Evolutionary conservation across 495 filamentous ascomycete species (phyloP).

Genomic region (Aspergillus mulundensis): DNA sequence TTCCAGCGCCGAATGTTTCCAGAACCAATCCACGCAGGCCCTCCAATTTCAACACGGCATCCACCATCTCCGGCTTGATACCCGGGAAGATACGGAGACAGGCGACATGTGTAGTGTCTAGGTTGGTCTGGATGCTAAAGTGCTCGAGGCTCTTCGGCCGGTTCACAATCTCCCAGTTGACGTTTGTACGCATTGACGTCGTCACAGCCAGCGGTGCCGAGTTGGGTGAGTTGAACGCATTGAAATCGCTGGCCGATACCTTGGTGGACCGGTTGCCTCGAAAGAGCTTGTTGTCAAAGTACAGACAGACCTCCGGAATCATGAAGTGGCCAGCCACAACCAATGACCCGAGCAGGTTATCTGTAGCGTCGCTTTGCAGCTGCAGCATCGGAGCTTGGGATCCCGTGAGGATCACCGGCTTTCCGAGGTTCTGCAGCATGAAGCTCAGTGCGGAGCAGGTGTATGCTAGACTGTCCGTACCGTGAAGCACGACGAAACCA

Average conservation of each 20-base stretch:
- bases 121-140: conserved; percentile 71
- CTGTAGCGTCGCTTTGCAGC: conserved; percentile 91
- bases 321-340: conserved; percentile 95
- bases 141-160: conserved; percentile 67
- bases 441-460: conserved; percentile 90
- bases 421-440: conserved; percentile 89
- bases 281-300: conserved; percentile 92
- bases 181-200: conserved; percentile 72
- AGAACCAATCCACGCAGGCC: conserved; percentile 79
- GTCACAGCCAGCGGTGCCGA: conserved; percentile 74
- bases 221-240: conserved; percentile 86
- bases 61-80: conserved; percentile 92
- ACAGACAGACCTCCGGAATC: conserved; percentile 93
- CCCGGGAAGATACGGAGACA: conserved; percentile 94
- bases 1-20: conserved; percentile 94
- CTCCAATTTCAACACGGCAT: conserved; percentile 75
- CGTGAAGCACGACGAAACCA: conserved; percentile 93
- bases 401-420: conserved; percentile 87
- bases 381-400: conserved; percentile 91
- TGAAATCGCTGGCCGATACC: conserved; percentile 78
- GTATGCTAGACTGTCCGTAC: conserved; percentile 90
- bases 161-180: conserved; percentile 78
- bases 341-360: conserved; percentile 87
- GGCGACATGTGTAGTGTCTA: conserved; percentile 86
- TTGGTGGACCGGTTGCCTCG: conserved; percentile 90